These are phyloP conservation scores for Funneliformis caledonium DNA, from an alignment of 371 early-diverging fungal species.

Conservation along the genomic window DNA sequence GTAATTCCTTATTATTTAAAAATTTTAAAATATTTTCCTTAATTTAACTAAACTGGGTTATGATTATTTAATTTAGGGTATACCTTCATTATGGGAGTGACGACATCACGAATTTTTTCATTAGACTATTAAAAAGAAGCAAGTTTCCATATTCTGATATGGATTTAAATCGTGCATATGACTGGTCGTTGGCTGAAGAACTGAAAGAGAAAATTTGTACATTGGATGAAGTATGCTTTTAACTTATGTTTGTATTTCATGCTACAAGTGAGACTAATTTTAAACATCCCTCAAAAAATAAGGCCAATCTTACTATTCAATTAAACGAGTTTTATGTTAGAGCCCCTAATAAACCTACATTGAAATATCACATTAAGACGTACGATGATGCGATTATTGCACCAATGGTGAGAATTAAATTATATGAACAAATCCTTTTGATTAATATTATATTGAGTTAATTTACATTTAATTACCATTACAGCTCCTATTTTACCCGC, in stretches of 20 bases:
- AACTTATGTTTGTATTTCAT: not conserved
- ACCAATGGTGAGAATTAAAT: conserved; percentile 58
- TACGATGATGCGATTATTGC: conserved; percentile 88
- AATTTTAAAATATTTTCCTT: not conserved
- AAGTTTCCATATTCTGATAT: conserved; percentile 79
- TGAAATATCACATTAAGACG: conserved; percentile 80
- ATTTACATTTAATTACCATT: not conserved
- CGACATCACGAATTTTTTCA: conserved; percentile 79
- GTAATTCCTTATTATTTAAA: not conserved
- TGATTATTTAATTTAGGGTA: not conserved
- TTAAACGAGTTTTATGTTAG: conserved; percentile 83
- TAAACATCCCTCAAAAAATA: not conserved
- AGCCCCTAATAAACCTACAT: conserved; percentile 68
- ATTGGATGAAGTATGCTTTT: conserved; percentile 62
- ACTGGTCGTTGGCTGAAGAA: conserved; percentile 73
- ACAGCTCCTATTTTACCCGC: conserved; percentile 63
- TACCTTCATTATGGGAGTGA: not conserved
- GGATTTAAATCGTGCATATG: conserved; percentile 63
- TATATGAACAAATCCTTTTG: conserved; percentile 32
- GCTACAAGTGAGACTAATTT: not conserved
- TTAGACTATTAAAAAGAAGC: conserved; percentile 64
- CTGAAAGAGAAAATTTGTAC: conserved; percentile 84
- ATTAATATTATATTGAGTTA: not conserved
- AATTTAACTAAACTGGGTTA: not conserved
- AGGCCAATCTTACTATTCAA: conserved; percentile 78